phyloP scores from a whole-genome alignment of 2,329 filamentous ascomycete species.

The Ophiostoma novo-ulmi region DNA sequence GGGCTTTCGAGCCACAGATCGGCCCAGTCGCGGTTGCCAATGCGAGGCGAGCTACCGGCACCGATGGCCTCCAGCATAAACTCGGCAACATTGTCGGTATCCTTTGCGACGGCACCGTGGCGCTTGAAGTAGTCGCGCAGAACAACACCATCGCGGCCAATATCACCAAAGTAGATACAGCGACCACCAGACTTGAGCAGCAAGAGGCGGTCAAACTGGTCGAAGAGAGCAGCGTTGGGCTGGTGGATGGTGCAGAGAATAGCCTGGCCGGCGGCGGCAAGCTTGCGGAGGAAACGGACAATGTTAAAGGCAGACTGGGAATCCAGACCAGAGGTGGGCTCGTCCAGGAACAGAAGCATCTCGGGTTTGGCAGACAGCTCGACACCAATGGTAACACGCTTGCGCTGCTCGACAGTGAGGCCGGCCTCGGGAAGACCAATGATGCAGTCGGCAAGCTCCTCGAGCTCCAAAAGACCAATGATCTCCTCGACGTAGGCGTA shows the following conservation, averaged over 20 bases:
- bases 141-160: slow-evolving; percentile 67
- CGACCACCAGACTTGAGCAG: slow-evolving; percentile 72
- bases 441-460: slow-evolving; percentile 53
- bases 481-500: slow-evolving; percentile 56
- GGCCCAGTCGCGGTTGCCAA: slow-evolving; percentile 72
- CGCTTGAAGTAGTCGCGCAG: slow-evolving; percentile 60
- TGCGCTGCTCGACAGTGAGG: slow-evolving; percentile 60
- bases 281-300: slow-evolving; percentile 70
- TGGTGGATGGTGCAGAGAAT: slow-evolving; percentile 91
- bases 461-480: slow-evolving; percentile 55
- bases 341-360: slow-evolving; percentile 70
- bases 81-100: slow-evolving; percentile 59
- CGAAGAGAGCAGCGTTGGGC: slow-evolving; percentile 78
- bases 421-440: slow-evolving; percentile 62
- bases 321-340: slow-evolving; percentile 71
- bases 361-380: slow-evolving; percentile 80
- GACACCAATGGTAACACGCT: slow-evolving; percentile 85
- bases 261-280: slow-evolving; percentile 74
- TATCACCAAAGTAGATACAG: slow-evolving; percentile 81
- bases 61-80: slow-evolving; percentile 85
- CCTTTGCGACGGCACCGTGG: slow-evolving; percentile 55
- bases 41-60: slow-evolving; percentile 64
- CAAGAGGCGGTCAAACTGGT: slow-evolving; percentile 79
- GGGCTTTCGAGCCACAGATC: slow-evolving; percentile 72
- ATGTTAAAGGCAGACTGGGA: slow-evolving; percentile 71